Conservation (phyloP, 1,139 yeast species). For the Waltiozyma sp. region DNA sequence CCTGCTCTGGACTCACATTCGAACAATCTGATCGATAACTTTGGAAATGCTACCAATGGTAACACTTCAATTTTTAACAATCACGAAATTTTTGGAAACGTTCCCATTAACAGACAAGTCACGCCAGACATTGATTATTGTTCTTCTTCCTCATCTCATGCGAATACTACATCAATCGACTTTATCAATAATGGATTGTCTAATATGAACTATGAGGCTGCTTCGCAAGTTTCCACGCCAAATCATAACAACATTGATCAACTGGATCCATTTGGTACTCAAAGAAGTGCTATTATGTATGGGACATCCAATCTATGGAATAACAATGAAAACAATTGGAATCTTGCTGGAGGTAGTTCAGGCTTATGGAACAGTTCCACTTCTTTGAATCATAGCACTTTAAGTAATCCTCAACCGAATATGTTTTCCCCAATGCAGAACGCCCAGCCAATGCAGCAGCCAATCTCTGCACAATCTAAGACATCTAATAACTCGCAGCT, state of each 20-base stretch:
- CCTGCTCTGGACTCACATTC: neutral
- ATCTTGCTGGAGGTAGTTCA: neutral
- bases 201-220: neutral
- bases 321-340: neutral
- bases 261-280: neutral
- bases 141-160: neutral
- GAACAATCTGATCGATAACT: too few relatives aligned
- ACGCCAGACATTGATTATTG: neutral
- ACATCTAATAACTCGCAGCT: neutral
- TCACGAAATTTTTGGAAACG: neutral
- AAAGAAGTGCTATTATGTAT: constrained; percentile 1
- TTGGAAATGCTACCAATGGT: too few relatives aligned
- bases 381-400: neutral
- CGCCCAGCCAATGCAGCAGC: neutral
- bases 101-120: neutral
- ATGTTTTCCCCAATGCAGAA: neutral
- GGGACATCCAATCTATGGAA: constrained; percentile 8
- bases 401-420: too few relatives aligned
- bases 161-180: constrained; percentile 1
- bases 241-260: neutral
- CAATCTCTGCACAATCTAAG: neutral
- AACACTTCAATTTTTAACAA: neutral
- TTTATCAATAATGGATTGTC: constrained; percentile 2
- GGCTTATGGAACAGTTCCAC: neutral
- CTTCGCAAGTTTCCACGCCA: neutral